Evolutionary conservation across 768 basidiomycete species (phyloP).

Genomic region (Leccinum subtestaceum): DNA sequence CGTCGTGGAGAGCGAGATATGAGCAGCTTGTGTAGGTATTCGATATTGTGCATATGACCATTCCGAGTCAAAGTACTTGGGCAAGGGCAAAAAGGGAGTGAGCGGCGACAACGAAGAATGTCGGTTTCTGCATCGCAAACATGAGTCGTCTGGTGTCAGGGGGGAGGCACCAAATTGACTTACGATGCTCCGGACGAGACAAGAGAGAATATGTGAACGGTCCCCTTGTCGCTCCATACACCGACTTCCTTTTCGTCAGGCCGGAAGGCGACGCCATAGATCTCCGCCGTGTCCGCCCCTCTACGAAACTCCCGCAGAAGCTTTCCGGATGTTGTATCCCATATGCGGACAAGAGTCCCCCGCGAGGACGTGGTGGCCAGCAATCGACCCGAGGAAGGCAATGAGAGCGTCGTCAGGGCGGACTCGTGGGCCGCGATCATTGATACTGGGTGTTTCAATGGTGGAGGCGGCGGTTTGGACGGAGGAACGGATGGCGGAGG

Average conservation of each 20-base stretch:
- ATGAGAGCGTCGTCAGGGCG: conserved; percentile 72
- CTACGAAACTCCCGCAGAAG: conserved; percentile 77
- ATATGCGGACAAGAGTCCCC: conserved; percentile 85
- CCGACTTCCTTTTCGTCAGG: conserved; percentile 84
- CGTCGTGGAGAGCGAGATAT: conserved; percentile 75
- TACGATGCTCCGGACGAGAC: conserved; percentile 62
- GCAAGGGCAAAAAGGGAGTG: conserved; percentile 75
- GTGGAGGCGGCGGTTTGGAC: conserved; percentile 53
- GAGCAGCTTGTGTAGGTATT: conserved; percentile 80
- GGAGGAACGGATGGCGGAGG: conserved; percentile 54
- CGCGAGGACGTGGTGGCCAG: conserved; percentile 81
- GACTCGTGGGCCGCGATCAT: conserved; percentile 84
- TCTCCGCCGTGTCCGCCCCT: conserved; percentile 87
- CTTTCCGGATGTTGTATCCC: conserved; percentile 74
- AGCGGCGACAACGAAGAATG: conserved; percentile 81
- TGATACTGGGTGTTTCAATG: conserved; percentile 64
- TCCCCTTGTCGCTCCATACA: conserved; percentile 95
- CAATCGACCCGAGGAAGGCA: conserved; percentile 73
- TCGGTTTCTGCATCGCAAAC: conserved; percentile 57
- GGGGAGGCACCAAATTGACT: conserved; percentile 32
- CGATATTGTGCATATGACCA: conserved; percentile 95
- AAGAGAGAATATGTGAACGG: conserved; percentile 85
- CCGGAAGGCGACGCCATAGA: conserved; percentile 86
- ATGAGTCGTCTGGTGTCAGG: conserved; percentile 5
- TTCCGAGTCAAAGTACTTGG: conserved; percentile 91